Percentiles rank a stretch among this genome's conserved stretches.
phyloP scores from a whole-genome alignment of 2,329 filamentous ascomycete genomes.

The Pseudocercospora macadamiae region DNA sequence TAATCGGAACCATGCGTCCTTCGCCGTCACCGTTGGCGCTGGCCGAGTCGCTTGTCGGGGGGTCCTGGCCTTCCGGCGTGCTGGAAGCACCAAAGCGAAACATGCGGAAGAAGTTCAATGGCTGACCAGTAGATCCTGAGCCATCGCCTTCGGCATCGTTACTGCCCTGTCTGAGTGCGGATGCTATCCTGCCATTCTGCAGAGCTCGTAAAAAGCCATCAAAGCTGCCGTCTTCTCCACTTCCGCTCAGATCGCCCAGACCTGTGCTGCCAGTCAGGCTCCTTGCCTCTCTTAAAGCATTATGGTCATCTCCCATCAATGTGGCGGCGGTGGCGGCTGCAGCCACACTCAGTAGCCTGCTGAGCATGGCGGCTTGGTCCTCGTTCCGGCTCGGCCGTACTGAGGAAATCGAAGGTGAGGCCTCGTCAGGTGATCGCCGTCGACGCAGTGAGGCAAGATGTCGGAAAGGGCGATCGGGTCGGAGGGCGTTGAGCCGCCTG shows the following conservation, averaged over 20 bases:
- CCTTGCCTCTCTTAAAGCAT: constrained; percentile 59
- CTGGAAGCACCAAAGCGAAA: constrained; percentile 65
- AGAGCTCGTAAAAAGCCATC: constrained; percentile 66
- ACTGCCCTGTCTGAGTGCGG: constrained; percentile 54
- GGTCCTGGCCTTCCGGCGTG: constrained; percentile 34
- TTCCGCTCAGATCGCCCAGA: constrained; percentile 39
- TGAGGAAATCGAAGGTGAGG: constrained; percentile 22
- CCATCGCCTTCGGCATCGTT: constrained; percentile 41
- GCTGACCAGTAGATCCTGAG: constrained; percentile 49
- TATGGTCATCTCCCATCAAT: constrained; percentile 62
- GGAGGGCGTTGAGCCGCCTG: constrained; percentile 33
- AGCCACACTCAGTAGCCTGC: constrained; percentile 64
- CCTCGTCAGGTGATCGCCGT: constrained; percentile 54
- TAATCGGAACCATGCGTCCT: constrained; percentile 67
- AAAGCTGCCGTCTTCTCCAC: constrained; percentile 63
- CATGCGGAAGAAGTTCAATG: constrained; percentile 70
- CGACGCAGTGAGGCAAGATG: constrained; percentile 52
- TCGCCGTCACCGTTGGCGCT: constrained; percentile 47
- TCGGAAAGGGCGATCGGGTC: constrained; percentile 42
- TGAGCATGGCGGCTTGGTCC: constrained; percentile 65
- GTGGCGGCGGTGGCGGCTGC: constrained; percentile 67
- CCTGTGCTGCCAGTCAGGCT: constrained; percentile 49
- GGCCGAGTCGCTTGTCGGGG: constrained; percentile 11
- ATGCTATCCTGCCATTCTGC: constrained; percentile 63
- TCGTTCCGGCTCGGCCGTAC: constrained; percentile 53